phyloP scores from a whole-genome alignment of 495 filamentous ascomycete genomes.

The Podospora comata region DNA sequence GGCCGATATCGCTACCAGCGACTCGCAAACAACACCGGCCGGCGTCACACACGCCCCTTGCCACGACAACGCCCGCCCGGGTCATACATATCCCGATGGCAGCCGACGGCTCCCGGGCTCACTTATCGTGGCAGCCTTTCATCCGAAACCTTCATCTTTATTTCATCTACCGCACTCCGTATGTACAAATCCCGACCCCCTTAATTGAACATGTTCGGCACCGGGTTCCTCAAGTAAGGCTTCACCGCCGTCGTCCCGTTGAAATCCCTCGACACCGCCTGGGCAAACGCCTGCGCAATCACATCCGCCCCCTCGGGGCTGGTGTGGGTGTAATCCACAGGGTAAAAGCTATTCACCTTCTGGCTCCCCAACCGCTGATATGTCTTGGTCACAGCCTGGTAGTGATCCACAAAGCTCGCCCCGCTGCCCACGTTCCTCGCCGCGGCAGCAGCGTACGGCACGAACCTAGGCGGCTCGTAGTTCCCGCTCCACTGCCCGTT shows the following conservation, averaged over 20 bases:
- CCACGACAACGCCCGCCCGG: background rate
- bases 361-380: slow-evolving; percentile 49
- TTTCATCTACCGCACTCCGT: background rate
- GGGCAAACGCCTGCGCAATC: slow-evolving; percentile 60
- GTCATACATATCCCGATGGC: background rate
- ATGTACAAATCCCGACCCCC: background rate
- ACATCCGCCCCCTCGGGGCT: slow-evolving; percentile 55
- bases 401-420: slow-evolving; percentile 61
- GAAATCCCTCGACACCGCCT: slow-evolving; percentile 50
- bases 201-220: slow-evolving; percentile 25
- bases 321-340: slow-evolving; percentile 65
- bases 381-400: slow-evolving; percentile 51
- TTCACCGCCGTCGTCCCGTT: slow-evolving; percentile 36
- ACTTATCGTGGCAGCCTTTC: background rate
- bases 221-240: slow-evolving; percentile 22
- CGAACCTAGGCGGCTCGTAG: slow-evolving; percentile 50
- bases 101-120: background rate
- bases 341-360: slow-evolving; percentile 50
- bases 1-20: background rate
- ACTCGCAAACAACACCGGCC: too few species aligned
- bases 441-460: slow-evolving; percentile 54
- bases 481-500: slow-evolving; percentile 44
- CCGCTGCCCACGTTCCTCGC: slow-evolving; percentile 40
- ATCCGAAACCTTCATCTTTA: background rate
- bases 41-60: background rate